Evolutionary conservation across 371 early-diverging fungal species (phyloP).

Genomic region (Lichtheimia ramosa): DNA sequence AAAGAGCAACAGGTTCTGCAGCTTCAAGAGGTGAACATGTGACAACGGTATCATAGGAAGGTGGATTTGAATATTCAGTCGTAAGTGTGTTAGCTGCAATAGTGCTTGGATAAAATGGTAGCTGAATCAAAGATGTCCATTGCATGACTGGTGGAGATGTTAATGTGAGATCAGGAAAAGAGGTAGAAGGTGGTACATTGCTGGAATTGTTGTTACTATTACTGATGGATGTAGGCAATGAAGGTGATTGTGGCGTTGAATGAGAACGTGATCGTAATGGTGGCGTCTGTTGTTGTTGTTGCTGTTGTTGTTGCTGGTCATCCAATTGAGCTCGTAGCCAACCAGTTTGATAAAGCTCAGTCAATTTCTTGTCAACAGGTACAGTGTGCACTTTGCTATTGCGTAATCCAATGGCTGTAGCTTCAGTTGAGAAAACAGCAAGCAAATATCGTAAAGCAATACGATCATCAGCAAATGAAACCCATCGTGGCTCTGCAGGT

Average conservation of each 20-base stretch:
- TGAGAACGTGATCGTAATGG: background rate
- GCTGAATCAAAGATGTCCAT: constrained; percentile 45
- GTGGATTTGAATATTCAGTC: constrained; percentile 39
- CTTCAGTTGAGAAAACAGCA: constrained; percentile 38
- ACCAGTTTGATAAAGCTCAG: constrained; percentile 25
- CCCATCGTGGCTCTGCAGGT: constrained; percentile 32
- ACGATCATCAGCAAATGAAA: constrained; percentile 50
- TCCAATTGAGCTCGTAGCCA: constrained; percentile 22
- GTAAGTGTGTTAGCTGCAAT: constrained; percentile 37
- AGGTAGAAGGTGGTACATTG: constrained; percentile 8
- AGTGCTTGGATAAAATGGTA: constrained; percentile 46
- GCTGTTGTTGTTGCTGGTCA: background rate
- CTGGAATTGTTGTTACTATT: background rate
- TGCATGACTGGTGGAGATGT: constrained; percentile 21
- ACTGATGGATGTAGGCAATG: background rate
- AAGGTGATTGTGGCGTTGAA: constrained; percentile 6
- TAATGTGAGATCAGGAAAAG: constrained; percentile 2
- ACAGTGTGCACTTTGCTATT: constrained; percentile 38
- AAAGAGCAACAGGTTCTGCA: constrained; percentile 43
- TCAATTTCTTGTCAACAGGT: constrained; percentile 26
- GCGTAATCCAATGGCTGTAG: constrained; percentile 37
- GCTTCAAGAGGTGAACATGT: constrained; percentile 23
- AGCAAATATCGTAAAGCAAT: constrained; percentile 33
- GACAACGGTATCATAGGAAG: constrained; percentile 42
- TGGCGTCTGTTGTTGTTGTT: background rate